Evolutionary conservation across 441 rosid genomes (phyloP).

Genomic region (Euphorbia schlechtendalii): DNA sequence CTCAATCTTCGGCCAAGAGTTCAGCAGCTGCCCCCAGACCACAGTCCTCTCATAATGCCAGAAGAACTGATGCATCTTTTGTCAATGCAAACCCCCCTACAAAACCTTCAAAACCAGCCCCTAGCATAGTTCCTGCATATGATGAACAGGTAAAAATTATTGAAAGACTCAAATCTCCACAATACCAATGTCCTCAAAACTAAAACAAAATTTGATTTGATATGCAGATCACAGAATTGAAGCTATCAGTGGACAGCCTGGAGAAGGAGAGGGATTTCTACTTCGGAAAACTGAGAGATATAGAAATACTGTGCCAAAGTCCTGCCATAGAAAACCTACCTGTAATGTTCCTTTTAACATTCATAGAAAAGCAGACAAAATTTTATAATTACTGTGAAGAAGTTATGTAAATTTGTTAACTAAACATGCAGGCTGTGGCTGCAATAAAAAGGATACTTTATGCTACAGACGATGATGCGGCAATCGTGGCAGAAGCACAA

Average conservation of each 20-base stretch:
- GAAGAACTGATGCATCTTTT: slow-evolving; percentile 48
- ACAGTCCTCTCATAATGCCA: slow-evolving; percentile 48
- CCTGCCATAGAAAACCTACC: slow-evolving; percentile 56
- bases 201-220: slow-evolving; percentile 15
- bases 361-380: not conserved
- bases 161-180: not conserved
- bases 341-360: slow-evolving; percentile 26
- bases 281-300: slow-evolving; percentile 78
- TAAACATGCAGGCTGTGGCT: slow-evolving; percentile 51
- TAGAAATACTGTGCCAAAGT: slow-evolving; percentile 79
- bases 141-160: slow-evolving; percentile 60
- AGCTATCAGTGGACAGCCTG: slow-evolving; percentile 84
- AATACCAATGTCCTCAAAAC: not conserved
- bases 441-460: slow-evolving; percentile 74
- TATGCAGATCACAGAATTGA: slow-evolving; percentile 78
- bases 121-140: slow-evolving; percentile 45
- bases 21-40: slow-evolving; percentile 47
- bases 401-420: not conserved
- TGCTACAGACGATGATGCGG: slow-evolving; percentile 65
- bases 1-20: slow-evolving; percentile 54
- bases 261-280: slow-evolving; percentile 98
- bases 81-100: slow-evolving; percentile 36
- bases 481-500: slow-evolving; percentile 61
- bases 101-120: slow-evolving; percentile 51
- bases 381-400: not conserved